phyloP scores from a whole-genome alignment of 129 eudicot species.

The Artemisia argyi region DNA sequence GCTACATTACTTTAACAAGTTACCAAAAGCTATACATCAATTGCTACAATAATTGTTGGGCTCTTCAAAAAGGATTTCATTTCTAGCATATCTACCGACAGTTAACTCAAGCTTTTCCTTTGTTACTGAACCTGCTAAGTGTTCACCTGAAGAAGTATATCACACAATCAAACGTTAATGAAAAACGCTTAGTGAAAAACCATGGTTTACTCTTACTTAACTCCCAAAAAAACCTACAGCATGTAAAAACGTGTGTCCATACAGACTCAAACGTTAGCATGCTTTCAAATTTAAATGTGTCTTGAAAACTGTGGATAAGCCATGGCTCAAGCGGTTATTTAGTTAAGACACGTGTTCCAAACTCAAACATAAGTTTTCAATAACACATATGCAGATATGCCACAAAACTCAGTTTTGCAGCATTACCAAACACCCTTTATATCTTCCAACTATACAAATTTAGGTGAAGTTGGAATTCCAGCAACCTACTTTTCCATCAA shows the following conservation, averaged over 20 bases:
- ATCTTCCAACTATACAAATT: too few species aligned
- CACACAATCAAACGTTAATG: neutral
- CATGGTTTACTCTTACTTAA: neutral
- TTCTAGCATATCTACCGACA: neutral
- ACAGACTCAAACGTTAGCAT: neutral
- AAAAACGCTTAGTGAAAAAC: neutral
- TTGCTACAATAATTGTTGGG: neutral
- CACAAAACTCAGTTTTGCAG: too few species aligned
- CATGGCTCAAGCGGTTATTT: neutral
- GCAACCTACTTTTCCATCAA: too few species aligned
- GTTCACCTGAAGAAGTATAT: neutral
- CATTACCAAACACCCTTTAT: too few species aligned
- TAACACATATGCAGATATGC: neutral
- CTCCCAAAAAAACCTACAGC: neutral
- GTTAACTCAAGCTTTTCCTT: neutral
- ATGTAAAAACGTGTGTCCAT: neutral
- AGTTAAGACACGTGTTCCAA: neutral
- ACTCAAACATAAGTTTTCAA: too few species aligned
- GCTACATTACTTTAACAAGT: conserved; percentile 10
- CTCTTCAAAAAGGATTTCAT: neutral
- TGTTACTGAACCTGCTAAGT: neutral
- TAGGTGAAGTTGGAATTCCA: too few species aligned
- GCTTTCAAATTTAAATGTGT: neutral
- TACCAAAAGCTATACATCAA: conserved; percentile 4
- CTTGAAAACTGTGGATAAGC: neutral